Base-by-base conservation (phyloP, 441 rosid species). In the Adansonia madagascariensis region DNA sequence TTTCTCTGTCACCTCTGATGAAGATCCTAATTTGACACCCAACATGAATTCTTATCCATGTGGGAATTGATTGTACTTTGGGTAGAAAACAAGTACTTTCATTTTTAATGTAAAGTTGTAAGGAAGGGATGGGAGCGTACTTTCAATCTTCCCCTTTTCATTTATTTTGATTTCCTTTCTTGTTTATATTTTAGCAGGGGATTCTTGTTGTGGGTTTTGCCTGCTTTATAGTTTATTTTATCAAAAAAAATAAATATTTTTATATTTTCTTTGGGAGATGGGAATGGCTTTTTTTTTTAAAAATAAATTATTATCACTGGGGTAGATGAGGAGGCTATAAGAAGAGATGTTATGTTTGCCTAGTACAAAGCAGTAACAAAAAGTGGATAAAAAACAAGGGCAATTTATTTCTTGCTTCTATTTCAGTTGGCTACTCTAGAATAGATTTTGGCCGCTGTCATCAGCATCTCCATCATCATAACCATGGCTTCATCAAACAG, bases 401-500 rank as follows among this genome's bases (percentile, higher is more conserved):
- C 52, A 71, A 57, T 79, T 78, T 75, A 7, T 64, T 77, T 75
- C 52, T 78, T 75, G 75, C 81, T 71, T 71, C 75, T 75, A 70
- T 73, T 78, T 76, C 74, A 63, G 77, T 68, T 75, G 61, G 41
- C 74, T 49, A 59, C 31, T 27, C 65, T 62, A 24, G 27, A 24
- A 24, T 79, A 44, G 67, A 77, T 76, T 81, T 79, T 78, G 75
- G 76, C 44, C 80, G 68, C 56, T 66, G 61, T 75, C 72, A 52
- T 78, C 80, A 82, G 27, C 27, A 24, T 24, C 27, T 24, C 27
- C 27, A 24, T 69, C 74, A 63, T 76, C 72, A 73, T 73, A 85
- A 70, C 20, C 86, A 94, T 96, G 99, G 96, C 96, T 88, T 96
- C 99, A 61, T 94, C 99, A 76, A 94, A 94, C 84, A 91, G 96